These are phyloP conservation scores for Trichomonascaceae sp. DNA, from an alignment of 1,139 yeast genomes.

Conservation along the genomic window DNA sequence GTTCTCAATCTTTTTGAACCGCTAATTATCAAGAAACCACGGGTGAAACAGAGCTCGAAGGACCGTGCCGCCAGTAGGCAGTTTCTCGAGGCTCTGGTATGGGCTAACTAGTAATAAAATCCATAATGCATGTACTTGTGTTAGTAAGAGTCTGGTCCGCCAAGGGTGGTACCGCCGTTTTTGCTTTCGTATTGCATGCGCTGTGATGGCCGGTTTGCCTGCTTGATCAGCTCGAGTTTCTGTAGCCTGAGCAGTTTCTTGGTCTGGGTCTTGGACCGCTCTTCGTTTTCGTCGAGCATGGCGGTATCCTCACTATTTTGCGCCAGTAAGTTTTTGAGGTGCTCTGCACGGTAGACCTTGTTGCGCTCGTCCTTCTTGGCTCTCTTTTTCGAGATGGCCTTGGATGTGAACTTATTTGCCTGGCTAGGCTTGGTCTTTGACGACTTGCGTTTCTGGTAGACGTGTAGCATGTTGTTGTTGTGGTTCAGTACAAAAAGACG, in stretches of 20 bases:
- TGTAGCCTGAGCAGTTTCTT: constrained; percentile 19
- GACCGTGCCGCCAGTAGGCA: constrained; percentile 10
- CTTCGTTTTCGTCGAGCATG: constrained; percentile 39
- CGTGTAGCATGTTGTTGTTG: constrained; percentile 48
- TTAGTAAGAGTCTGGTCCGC: constrained; percentile 35
- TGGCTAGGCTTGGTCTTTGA: constrained; percentile 28
- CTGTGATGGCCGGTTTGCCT: constrained; percentile 52
- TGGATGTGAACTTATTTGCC: constrained; percentile 38
- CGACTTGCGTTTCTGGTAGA: constrained; percentile 60
- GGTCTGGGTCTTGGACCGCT: constrained; percentile 19
- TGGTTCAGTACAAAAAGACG: too few species aligned
- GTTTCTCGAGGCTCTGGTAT: constrained; percentile 13
- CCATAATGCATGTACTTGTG: too few species aligned
- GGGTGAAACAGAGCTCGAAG: constrained; percentile 5
- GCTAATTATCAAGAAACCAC: constrained; percentile 20
- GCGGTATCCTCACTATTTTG: constrained; percentile 17
- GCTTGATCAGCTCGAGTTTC: constrained; percentile 30
- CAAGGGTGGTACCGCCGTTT: constrained; percentile 76
- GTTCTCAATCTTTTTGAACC: constrained; percentile 20
- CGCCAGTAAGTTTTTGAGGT: constrained; percentile 27
- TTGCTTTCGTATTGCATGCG: constrained; percentile 33
- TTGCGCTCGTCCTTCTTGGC: constrained; percentile 75
- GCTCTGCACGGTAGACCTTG: constrained; percentile 38
- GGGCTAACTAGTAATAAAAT: too few species aligned
- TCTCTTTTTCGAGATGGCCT: constrained; percentile 58